Conservation (phyloP, 2,329 filamentous ascomycete species). For the Microthyrium microscopicum region DNA sequence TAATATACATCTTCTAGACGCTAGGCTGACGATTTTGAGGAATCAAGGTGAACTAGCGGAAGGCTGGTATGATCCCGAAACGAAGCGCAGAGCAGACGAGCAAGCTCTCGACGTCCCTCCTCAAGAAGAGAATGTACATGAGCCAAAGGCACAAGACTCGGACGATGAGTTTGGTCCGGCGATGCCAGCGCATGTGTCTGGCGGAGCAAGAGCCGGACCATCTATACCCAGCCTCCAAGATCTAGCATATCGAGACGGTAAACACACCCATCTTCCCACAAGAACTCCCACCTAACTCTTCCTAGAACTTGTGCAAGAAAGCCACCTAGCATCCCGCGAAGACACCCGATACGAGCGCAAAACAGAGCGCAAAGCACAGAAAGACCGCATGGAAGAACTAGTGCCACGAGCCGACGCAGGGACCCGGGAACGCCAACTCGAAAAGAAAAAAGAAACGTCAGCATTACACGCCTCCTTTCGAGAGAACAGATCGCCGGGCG, state of each 20-base stretch:
- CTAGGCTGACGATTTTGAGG: constrained; percentile 37
- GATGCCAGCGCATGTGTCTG: constrained; percentile 22
- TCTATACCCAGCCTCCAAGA: constrained; percentile 58
- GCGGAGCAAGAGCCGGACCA: constrained; percentile 29
- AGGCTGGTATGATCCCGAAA: constrained; percentile 82
- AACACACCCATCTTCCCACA: neutral
- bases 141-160: constrained; percentile 9
- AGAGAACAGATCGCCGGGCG: constrained; percentile 45
- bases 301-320: constrained; percentile 33
- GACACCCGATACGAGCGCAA: constrained; percentile 46
- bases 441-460: constrained; percentile 63
- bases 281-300: neutral
- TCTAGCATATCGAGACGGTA: constrained; percentile 43
- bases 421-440: constrained; percentile 64
- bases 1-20: neutral
- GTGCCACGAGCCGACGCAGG: constrained; percentile 69
- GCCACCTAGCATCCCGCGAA: constrained; percentile 25
- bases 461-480: constrained; percentile 59
- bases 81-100: constrained; percentile 37
- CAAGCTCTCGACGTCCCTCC: constrained; percentile 13
- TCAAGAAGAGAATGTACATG: constrained; percentile 12
- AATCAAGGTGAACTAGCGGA: constrained; percentile 75
- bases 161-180: constrained; percentile 42
- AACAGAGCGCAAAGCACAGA: constrained; percentile 48
- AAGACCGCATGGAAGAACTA: constrained; percentile 62